Conservation (phyloP, 768 basidiomycete genomes). For the Hygrophoropsis aurantiaca region DNA sequence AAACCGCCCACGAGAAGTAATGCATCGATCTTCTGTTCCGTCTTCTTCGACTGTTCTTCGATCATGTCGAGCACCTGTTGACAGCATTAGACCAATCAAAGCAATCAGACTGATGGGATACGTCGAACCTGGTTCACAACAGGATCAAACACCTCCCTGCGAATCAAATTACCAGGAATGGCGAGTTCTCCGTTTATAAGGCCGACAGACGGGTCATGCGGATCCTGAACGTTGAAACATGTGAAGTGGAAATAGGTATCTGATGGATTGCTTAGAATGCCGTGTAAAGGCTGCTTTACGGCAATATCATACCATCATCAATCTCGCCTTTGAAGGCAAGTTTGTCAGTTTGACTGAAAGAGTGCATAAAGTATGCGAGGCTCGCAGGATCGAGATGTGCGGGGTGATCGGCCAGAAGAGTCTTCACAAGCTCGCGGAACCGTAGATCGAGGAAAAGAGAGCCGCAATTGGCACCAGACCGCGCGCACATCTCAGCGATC, state of each 20-base stretch:
- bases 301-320: slow-evolving; percentile 64
- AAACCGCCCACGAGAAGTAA: slow-evolving; percentile 90
- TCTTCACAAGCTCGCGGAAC: slow-evolving; percentile 79
- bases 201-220: slow-evolving; percentile 77
- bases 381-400: slow-evolving; percentile 81
- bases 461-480: slow-evolving; percentile 86
- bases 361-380: slow-evolving; percentile 85
- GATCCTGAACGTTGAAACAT: slow-evolving; percentile 86
- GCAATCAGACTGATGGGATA: slow-evolving; percentile 8
- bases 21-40: slow-evolving; percentile 76
- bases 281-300: slow-evolving; percentile 1
- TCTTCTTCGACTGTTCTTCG: slow-evolving; percentile 68
- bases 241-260: slow-evolving; percentile 87
- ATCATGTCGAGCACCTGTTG: slow-evolving; percentile 73
- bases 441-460: slow-evolving; percentile 85
- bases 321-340: slow-evolving; percentile 66
- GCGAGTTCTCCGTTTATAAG: slow-evolving; percentile 80
- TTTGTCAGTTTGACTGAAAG: slow-evolving; percentile 89
- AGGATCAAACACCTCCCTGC: slow-evolving; percentile 86
- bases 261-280: slow-evolving; percentile 26
- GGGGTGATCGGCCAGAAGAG: slow-evolving; percentile 78
- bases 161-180: slow-evolving; percentile 77
- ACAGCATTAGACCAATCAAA: slow-evolving; percentile 8
- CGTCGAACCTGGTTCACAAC: slow-evolving; percentile 70
- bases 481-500: slow-evolving; percentile 87